Evolutionary conservation across 148 eudicot genomes (phyloP).

Genomic region (Hydrangea macrophylla): DNA sequence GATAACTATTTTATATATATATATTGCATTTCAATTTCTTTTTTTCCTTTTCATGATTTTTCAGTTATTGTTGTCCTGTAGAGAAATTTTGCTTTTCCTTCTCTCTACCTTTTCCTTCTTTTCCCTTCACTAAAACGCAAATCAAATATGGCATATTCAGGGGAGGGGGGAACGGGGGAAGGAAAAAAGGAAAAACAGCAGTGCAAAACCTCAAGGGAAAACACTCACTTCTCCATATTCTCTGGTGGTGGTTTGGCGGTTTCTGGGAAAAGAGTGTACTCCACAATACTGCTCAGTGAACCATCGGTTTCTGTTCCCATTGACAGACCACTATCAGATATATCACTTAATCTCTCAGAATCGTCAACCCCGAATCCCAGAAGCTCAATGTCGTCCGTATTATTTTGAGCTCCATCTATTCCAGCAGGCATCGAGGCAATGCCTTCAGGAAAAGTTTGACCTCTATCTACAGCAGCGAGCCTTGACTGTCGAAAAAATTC

Average conservation of each 20-base stretch:
- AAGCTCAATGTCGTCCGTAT: constrained; percentile 63
- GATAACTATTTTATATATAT: no score
- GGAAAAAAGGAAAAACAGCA: background rate
- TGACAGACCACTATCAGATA: constrained; percentile 92
- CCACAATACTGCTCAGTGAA: constrained; percentile 74
- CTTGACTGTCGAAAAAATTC: constrained; percentile 44
- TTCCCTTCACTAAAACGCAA: background rate
- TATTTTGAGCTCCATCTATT: constrained; percentile 34
- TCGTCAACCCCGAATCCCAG: constrained; percentile 79
- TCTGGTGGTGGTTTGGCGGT: constrained; percentile 38
- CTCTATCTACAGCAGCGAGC: constrained; percentile 35
- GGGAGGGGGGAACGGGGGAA: no score
- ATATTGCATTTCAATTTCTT: no score
- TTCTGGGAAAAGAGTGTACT: constrained; percentile 91
- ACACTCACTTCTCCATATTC: constrained; percentile 47
- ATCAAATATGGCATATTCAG: background rate
- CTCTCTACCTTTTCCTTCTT: background rate
- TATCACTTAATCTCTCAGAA: constrained; percentile 87
- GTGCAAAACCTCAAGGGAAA: background rate
- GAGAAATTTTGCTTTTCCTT: background rate
- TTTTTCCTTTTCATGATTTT: no score
- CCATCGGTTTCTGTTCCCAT: constrained; percentile 99
- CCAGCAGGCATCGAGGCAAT: constrained; percentile 26
- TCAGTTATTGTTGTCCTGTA: no score
- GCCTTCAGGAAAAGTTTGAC: constrained; percentile 37